Conservation (phyloP, 257 asterid genomes). For the Nicotiana tomentosiformis region DNA sequence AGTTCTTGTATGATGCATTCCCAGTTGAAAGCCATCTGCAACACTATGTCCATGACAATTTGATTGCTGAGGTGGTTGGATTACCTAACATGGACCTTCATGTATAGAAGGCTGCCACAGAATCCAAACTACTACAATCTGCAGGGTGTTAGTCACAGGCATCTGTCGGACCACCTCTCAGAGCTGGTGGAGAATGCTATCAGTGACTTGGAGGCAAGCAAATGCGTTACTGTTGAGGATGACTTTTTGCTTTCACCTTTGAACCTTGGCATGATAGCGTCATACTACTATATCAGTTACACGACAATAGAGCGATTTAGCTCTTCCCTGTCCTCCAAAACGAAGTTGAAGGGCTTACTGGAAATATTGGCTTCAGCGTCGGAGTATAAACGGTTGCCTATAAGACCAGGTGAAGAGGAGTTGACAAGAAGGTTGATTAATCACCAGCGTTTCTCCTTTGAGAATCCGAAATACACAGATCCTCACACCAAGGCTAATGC, state of each 20-base stretch:
- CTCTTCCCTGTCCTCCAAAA: conserved; percentile 27
- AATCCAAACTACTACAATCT: too few relatives aligned
- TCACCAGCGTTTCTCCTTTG: conserved; percentile 34
- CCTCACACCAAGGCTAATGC: conserved; percentile 40
- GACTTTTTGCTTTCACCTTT: too few relatives aligned
- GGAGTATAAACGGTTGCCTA: conserved; percentile 29
- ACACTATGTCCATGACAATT: conserved; percentile 33
- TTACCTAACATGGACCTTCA: conserved; percentile 39
- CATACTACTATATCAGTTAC: conserved; percentile 31
- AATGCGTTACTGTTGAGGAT: too few relatives aligned
- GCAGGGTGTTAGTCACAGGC: too few relatives aligned
- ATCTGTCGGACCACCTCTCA: too few relatives aligned
- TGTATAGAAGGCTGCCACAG: conserved; percentile 16
- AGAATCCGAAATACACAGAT: conserved; percentile 25
- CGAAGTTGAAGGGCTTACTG: conserved; percentile 35
- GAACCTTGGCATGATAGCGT: too few relatives aligned
- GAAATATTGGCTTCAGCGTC: conserved; percentile 39
- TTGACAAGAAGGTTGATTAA: conserved; percentile 32
- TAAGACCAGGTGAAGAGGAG: conserved; percentile 41
- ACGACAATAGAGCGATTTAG: conserved; percentile 39
- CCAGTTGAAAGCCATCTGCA: conserved; percentile 1
- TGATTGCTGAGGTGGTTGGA: conserved; percentile 39
- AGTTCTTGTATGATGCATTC: neutral
- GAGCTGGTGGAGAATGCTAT: too few relatives aligned
- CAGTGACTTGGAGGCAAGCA: too few relatives aligned